phyloP scores from a whole-genome alignment of 2,329 filamentous ascomycete species.

The Aspergillus melleus region DNA sequence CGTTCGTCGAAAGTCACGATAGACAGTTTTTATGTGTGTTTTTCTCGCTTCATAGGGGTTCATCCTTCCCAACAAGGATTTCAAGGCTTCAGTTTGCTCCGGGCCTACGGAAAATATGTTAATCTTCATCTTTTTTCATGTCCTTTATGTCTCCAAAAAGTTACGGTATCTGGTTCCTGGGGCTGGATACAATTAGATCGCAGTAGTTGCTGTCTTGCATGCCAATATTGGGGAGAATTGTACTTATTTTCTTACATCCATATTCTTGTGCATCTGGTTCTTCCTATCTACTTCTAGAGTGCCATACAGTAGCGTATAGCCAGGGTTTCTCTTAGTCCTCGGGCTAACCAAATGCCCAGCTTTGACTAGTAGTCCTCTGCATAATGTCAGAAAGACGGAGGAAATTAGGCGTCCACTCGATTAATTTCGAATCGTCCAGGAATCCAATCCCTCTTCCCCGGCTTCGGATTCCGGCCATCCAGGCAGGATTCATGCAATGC shows the following conservation, averaged over 20 bases:
- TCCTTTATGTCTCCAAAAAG: constrained; percentile 13
- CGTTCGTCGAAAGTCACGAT: constrained; percentile 39
- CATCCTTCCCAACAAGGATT: background rate
- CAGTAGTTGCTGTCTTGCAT: constrained; percentile 16
- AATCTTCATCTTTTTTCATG: constrained; percentile 11
- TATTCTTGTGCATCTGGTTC: background rate
- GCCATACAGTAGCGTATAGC: background rate
- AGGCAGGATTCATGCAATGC: too few relatives aligned
- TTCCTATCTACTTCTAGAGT: background rate
- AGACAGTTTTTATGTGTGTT: constrained; percentile 34
- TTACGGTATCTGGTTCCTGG: constrained; percentile 11
- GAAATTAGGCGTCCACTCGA: background rate
- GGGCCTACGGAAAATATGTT: constrained; percentile 15
- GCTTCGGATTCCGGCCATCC: background rate
- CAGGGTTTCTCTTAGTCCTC: background rate
- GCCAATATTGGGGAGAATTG: constrained; percentile 11
- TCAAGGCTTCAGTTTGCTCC: constrained; percentile 6
- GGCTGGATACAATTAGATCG: constrained; percentile 14
- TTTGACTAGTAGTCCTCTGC: background rate
- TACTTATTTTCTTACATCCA: constrained; percentile 9
- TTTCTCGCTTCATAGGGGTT: constrained; percentile 6
- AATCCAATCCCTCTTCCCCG: background rate
- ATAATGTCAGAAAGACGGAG: background rate
- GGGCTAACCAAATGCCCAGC: background rate
- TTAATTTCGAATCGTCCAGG: background rate